phyloP scores from a whole-genome alignment of 2,329 filamentous ascomycete genomes.

The Penicillium sp. region DNA sequence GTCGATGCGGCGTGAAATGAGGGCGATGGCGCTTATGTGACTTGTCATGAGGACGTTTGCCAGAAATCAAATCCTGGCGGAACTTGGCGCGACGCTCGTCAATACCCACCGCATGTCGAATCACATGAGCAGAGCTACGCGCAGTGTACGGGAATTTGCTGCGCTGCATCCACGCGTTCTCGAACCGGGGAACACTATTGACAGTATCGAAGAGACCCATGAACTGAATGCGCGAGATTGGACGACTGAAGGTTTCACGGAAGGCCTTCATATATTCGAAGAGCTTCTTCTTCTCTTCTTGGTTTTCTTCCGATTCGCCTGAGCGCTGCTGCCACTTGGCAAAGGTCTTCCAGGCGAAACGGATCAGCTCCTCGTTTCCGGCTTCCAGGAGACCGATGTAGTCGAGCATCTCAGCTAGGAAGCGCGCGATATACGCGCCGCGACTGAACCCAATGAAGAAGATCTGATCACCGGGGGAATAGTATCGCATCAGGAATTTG shows the following conservation, averaged over 20 bases:
- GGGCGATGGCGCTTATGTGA: conserved; percentile 19
- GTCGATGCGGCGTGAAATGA: conserved; percentile 16
- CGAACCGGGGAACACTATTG: conserved; percentile 75
- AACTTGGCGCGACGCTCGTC: conserved; percentile 60
- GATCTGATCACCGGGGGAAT: conserved; percentile 58
- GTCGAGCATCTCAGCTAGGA: conserved; percentile 80
- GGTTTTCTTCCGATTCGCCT: conserved; percentile 28
- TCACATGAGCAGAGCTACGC: conserved; percentile 53
- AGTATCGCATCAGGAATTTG: conserved; percentile 73
- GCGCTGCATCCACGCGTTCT: conserved; percentile 68
- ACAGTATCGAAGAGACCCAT: conserved; percentile 80
- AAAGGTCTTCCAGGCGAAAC: conserved; percentile 70
- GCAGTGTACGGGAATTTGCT: conserved; percentile 67
- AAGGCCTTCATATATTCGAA: conserved; percentile 76
- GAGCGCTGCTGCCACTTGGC: conserved; percentile 42
- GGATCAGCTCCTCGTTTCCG: conserved; percentile 81
- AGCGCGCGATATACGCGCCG: conserved; percentile 70
- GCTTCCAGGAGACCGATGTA: conserved; percentile 75
- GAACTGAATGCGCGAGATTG: conserved; percentile 70
- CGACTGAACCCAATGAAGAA: conserved; percentile 74
- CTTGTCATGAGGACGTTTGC: conserved; percentile 29
- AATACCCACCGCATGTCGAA: conserved; percentile 58
- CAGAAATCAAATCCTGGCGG: conserved; percentile 55
- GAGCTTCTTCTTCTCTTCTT: conserved; percentile 48
- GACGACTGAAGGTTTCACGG: conserved; percentile 75